phyloP scores from a whole-genome alignment of 768 basidiomycete species.

The Dioszegia aurantiaca region DNA sequence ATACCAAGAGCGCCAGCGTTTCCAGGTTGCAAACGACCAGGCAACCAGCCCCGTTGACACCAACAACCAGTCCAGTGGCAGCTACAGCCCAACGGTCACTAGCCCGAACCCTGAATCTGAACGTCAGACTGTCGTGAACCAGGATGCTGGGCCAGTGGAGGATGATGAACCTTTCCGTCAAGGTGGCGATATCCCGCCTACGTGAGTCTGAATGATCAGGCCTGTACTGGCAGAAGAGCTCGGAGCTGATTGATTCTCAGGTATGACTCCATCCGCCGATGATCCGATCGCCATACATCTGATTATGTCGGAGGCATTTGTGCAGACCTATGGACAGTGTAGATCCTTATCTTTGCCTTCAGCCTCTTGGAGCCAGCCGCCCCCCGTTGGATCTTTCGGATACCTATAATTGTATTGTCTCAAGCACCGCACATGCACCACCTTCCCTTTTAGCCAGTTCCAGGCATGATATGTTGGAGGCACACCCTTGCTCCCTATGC shows the following conservation, averaged over 20 bases:
- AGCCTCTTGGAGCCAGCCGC: too few species aligned
- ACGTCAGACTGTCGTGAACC: conserved; percentile 33
- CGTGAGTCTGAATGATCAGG: conserved; percentile 48
- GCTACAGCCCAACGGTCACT: conserved; percentile 18
- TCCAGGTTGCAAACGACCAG: conserved; percentile 33
- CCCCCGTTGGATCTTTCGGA: too few species aligned
- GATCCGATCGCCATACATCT: background rate
- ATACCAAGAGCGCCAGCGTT: conserved; percentile 42
- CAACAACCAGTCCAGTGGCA: conserved; percentile 10
- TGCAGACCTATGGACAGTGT: background rate
- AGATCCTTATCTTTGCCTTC: too few species aligned
- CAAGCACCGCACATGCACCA: too few species aligned
- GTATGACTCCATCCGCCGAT: conserved; percentile 27
- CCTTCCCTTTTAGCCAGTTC: too few species aligned
- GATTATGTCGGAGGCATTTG: background rate
- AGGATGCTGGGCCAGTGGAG: conserved; percentile 33
- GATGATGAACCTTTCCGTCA: conserved; percentile 25
- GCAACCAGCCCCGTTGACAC: background rate
- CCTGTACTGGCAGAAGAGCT: too few species aligned
- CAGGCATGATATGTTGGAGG: too few species aligned
- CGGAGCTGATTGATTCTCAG: conserved; percentile 14
- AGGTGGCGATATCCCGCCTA: conserved; percentile 47
- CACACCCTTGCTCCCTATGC: too few species aligned
- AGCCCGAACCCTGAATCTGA: conserved; percentile 25
- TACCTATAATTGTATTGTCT: too few species aligned